Evolutionary conservation across 2,329 filamentous ascomycete genomes (phyloP).

Genomic region (Decorospora gaudefroyi): DNA sequence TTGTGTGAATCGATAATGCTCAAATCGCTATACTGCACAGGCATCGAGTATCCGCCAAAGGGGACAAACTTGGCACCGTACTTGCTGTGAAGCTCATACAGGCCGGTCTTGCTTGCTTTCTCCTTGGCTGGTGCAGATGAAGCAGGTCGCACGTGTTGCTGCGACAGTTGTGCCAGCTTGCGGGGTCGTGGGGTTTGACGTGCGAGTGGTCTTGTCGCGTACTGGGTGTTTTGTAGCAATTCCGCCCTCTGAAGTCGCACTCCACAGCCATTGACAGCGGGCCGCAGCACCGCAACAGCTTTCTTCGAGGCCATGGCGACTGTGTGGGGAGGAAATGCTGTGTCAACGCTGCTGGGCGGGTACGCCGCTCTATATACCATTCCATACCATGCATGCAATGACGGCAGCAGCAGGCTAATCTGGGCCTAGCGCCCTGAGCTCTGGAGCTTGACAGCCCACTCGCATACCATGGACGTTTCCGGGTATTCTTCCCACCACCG

Average conservation of each 20-base stretch:
- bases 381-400: conserved; percentile 23
- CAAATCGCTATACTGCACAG: conserved; percentile 79
- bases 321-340: conserved; percentile 15
- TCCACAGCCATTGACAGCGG: conserved; percentile 33
- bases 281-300: conserved; percentile 29
- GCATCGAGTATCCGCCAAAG: conserved; percentile 94
- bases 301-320: conserved; percentile 40
- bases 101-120: conserved; percentile 63
- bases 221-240: conserved; percentile 16
- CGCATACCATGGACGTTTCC: conserved; percentile 25
- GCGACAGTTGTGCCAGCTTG: conserved; percentile 24
- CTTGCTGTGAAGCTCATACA: conserved; percentile 77
- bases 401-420: conserved; percentile 23
- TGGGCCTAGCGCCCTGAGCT: conserved; percentile 7
- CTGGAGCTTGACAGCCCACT: conserved; percentile 25
- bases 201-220: conserved; percentile 20
- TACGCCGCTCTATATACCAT: conserved; percentile 24
- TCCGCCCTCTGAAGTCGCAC: conserved; percentile 19
- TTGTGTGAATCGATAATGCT: conserved; percentile 83
- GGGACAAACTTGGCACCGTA: conserved; percentile 91
- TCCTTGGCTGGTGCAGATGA: conserved; percentile 35
- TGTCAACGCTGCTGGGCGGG: conserved; percentile 13
- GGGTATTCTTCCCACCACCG: conserved; percentile 25
- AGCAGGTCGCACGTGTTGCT: conserved; percentile 32
- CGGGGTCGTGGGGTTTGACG: conserved; percentile 33